Conservation (phyloP, 345 rosid species). For the Durio zibethinus region DNA sequence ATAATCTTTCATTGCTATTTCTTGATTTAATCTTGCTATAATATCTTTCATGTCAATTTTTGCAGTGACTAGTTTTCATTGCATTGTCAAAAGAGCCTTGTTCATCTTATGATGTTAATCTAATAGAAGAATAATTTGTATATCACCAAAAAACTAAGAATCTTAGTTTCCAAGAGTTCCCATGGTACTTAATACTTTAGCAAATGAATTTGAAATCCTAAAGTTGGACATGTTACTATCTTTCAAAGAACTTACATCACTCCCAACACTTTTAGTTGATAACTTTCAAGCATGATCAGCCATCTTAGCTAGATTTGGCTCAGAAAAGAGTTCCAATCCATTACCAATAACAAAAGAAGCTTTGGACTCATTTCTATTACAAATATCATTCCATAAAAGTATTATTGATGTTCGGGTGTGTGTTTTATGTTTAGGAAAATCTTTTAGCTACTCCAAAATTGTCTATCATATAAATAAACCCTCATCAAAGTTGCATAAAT, state of each 20-base stretch:
- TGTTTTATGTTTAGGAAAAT: constrained; percentile 64
- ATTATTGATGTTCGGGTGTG: constrained; percentile 47
- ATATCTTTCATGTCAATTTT: constrained; percentile 99
- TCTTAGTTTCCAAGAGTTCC: constrained; percentile 40
- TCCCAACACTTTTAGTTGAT: constrained; percentile 70
- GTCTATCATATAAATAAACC: constrained; percentile 93
- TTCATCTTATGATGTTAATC: constrained; percentile 82
- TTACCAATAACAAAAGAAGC: constrained; percentile 40
- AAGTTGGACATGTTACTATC: constrained; percentile 65
- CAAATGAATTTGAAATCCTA: constrained; percentile 53
- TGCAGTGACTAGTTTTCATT: constrained; percentile 72
- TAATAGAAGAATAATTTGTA: constrained; percentile 67
- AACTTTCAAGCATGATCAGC: constrained; percentile 58
- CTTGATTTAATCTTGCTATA: constrained; percentile 83
- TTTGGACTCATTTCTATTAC: constrained; percentile 59
- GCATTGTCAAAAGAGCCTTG: constrained; percentile 70
- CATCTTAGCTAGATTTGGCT: constrained; percentile 47
- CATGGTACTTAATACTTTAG: constrained; percentile 40
- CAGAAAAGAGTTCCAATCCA: constrained; percentile 62
- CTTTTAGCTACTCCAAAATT: constrained; percentile 90
- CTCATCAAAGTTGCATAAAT: constrained; percentile 66
- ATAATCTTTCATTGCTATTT: constrained; percentile 82
- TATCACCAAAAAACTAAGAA: constrained; percentile 43
- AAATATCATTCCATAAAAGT: constrained; percentile 37
- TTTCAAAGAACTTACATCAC: constrained; percentile 61